Base-by-base conservation (phyloP, 805 yeast species). In the Brettanomyces sp. region DNA sequence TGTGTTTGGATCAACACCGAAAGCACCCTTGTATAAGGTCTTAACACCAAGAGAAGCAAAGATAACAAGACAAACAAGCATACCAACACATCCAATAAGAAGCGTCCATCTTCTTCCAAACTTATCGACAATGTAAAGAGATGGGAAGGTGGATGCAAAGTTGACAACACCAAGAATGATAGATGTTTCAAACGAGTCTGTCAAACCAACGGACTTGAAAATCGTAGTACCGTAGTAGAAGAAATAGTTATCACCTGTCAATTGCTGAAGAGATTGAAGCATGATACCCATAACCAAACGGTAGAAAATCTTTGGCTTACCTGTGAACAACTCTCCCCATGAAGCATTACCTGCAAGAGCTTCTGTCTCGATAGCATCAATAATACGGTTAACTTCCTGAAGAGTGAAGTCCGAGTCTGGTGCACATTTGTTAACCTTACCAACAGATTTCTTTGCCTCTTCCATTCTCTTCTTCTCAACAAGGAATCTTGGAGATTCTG, bases 401-500 rank as follows among this genome's bases (percentile, higher is more conserved):
- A 70, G 66, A 42, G 79, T 76, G 40, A 75, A 72, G 44, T 76
- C 74, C 53, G 77, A 76, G 44, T 81, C 83, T 12, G 64, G 53
- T 4, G 71, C 53, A 36, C 73, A 69, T 59, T 75, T 79, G 70
- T 82, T 82, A 42, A 82, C 73, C 53, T 59, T 73, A 25, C 82
- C 80, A 52, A 82, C 62, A 11, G 83, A 72, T 3, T 49, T 48
- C 55, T 63, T 73, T 38, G 87, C 87, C 46, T 76, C 77, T 33
- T 76, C 81, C 34, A 69, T 51, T 46, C 64, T 69, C 39, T 65
- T 67, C 50, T 65, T 66, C 60, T 73, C 78, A 49, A 77, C 69
- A 64, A 82, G 71, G 66, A 60, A 82, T 57, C 85, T 68, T 50
- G 88, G 84, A 33, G 85, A 78, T 66, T 82, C 89, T 34, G 88